Evolutionary conservation across 257 asterid species (phyloP).

Genomic region (Lithospermum erythrorhizon): DNA sequence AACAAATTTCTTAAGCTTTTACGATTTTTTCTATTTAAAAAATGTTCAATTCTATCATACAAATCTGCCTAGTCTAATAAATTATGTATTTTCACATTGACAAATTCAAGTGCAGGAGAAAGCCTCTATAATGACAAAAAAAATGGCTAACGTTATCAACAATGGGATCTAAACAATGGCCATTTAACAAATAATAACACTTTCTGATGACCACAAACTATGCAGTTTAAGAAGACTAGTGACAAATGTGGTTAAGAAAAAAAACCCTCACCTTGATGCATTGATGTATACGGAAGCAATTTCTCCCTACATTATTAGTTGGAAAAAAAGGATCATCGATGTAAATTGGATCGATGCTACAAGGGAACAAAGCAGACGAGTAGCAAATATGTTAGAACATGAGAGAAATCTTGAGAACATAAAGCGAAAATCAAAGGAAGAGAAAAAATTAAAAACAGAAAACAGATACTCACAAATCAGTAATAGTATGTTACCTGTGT

Average conservation of each 20-base stretch:
- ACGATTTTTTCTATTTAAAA: no score
- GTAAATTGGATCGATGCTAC: slow-evolving; percentile 92
- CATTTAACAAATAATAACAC: not conserved
- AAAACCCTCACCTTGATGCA: slow-evolving; percentile 74
- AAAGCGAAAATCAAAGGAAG: slow-evolving; percentile 1
- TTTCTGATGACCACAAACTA: not conserved
- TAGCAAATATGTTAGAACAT: slow-evolving; percentile 8
- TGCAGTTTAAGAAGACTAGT: not conserved
- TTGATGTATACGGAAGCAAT: slow-evolving; percentile 98
- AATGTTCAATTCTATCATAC: no score
- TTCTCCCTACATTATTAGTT: slow-evolving; percentile 91
- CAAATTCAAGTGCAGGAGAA: not conserved
- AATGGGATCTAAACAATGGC: not conserved
- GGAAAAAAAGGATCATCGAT: slow-evolving; percentile 90
- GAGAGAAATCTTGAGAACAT: slow-evolving; percentile 10
- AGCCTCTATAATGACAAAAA: no score
- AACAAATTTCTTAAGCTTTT: not conserved
- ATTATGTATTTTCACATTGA: not conserved
- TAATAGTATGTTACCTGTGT: slow-evolving; percentile 44
- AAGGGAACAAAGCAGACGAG: slow-evolving; percentile 12
- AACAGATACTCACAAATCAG: slow-evolving; percentile 7
- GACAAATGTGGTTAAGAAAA: not conserved
- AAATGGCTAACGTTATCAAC: not conserved
- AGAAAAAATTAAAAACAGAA: not conserved
- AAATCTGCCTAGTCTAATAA: not conserved